Percentiles rank a stretch among this genome's conserved stretches.
Evolutionary conservation across 495 filamentous ascomycete species (phyloP).

Genomic region (Cryomyces minteri): DNA sequence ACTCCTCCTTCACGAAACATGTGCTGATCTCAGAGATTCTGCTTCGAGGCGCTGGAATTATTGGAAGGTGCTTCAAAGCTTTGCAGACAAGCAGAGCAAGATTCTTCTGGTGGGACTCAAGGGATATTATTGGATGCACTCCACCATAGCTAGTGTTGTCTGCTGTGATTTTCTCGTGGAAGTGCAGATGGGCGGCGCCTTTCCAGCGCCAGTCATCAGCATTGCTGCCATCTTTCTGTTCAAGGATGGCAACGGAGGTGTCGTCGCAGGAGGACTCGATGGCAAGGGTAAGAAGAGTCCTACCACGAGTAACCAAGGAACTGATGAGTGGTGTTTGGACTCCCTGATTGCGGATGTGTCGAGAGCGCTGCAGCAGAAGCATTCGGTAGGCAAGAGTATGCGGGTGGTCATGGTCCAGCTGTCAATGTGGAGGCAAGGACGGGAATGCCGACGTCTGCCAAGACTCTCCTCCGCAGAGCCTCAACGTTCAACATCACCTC

Average conservation of each 20-base stretch:
- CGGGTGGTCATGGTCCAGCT: no score
- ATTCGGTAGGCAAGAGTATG: no score
- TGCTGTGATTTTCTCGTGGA: slow-evolving; percentile 67
- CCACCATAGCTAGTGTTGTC: slow-evolving; percentile 53
- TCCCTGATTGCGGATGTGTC: no score
- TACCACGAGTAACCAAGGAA: no score
- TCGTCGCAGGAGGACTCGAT: slow-evolving; percentile 98
- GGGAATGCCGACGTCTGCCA: no score
- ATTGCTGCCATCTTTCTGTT: slow-evolving; percentile 16
- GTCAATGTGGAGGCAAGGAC: no score
- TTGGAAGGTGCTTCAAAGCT: slow-evolving; percentile 38
- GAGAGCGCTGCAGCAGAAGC: no score
- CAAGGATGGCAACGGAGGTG: slow-evolving; percentile 74
- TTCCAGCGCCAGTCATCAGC: neutral
- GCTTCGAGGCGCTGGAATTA: neutral
- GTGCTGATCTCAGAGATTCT: neutral
- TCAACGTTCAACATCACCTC: no score
- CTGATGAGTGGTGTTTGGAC: no score
- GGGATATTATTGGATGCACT: slow-evolving; percentile 57
- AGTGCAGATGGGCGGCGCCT: slow-evolving; percentile 34
- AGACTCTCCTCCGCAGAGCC: no score
- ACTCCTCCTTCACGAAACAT: neutral
- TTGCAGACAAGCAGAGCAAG: slow-evolving; percentile 46
- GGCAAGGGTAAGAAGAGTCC: slow-evolving; percentile 38
- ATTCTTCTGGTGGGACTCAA: slow-evolving; percentile 50